phyloP scores from a whole-genome alignment of 2,329 filamentous ascomycete genomes.

The Allantophomopsis lycopodina region DNA sequence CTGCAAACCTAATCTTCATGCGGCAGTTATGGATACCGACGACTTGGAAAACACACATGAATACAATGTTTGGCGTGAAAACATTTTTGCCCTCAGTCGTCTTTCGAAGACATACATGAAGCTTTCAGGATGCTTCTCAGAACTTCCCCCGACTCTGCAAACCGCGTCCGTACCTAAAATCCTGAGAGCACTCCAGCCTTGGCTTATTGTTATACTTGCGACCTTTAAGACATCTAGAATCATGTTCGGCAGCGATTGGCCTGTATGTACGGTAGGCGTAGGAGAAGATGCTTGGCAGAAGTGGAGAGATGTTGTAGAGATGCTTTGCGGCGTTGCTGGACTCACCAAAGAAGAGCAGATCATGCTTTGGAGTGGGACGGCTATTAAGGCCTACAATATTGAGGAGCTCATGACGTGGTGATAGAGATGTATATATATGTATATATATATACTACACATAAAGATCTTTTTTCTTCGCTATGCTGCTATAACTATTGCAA shows the following conservation, averaged over 20 bases:
- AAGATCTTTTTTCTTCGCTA: slow-evolving; percentile 1
- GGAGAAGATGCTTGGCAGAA: slow-evolving; percentile 48
- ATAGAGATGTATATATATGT: neutral
- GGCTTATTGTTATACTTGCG: slow-evolving; percentile 58
- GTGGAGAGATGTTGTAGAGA: slow-evolving; percentile 61
- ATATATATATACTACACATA: neutral
- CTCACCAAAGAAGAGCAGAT: slow-evolving; percentile 46
- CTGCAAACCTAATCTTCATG: slow-evolving; percentile 69
- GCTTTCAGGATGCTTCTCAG: slow-evolving; percentile 74
- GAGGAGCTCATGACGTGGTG: slow-evolving; percentile 4
- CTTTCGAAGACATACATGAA: slow-evolving; percentile 70
- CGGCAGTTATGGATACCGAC: slow-evolving; percentile 40
- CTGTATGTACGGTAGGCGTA: slow-evolving; percentile 63
- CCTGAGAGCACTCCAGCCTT: slow-evolving; percentile 50
- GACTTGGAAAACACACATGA: slow-evolving; percentile 19
- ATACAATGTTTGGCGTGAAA: slow-evolving; percentile 55
- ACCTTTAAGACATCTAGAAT: slow-evolving; percentile 59
- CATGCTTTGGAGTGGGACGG: slow-evolving; percentile 61
- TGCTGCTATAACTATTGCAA: slow-evolving; percentile 42
- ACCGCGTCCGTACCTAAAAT: slow-evolving; percentile 37
- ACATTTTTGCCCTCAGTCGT: slow-evolving; percentile 53
- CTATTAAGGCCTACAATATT: slow-evolving; percentile 54
- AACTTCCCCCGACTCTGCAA: slow-evolving; percentile 47
- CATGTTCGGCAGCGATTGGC: slow-evolving; percentile 94
- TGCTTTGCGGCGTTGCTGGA: slow-evolving; percentile 48